Percentiles rank a stretch among this genome's conserved stretches.
Evolutionary conservation across 331 rosid genomes (phyloP).

Genomic region (Rhamnella rubrinervis): DNA sequence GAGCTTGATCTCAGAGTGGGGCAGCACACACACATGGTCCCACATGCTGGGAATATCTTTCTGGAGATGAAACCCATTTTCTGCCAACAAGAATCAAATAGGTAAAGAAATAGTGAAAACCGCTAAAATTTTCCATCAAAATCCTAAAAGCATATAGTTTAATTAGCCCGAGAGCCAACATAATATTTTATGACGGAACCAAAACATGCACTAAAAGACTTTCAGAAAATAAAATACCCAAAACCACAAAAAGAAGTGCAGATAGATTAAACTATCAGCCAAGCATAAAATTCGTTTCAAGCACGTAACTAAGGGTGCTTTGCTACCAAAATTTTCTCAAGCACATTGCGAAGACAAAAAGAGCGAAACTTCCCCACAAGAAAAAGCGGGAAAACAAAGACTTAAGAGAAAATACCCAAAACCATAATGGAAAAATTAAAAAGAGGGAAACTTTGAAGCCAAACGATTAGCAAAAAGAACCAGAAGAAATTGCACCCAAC

Average conservation of each 20-base stretch:
- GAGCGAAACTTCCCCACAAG: not conserved
- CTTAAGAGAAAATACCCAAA: not conserved
- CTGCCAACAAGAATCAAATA: slow-evolving; percentile 27
- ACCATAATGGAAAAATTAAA: not conserved
- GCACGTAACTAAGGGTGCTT: not conserved
- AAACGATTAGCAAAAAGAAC: slow-evolving; percentile 16
- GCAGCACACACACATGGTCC: slow-evolving; percentile 92
- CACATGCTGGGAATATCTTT: slow-evolving; percentile 96
- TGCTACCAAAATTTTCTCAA: not conserved
- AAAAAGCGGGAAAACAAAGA: not conserved
- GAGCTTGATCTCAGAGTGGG: slow-evolving; percentile 98
- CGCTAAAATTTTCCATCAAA: not conserved
- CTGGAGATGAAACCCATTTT: slow-evolving; percentile 91
- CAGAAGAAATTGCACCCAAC: not conserved
- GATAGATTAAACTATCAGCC: not conserved
- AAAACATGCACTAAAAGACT: not conserved
- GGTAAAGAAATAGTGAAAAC: slow-evolving; percentile 13
- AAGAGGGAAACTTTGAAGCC: slow-evolving; percentile 2
- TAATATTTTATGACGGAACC: slow-evolving; percentile 2
- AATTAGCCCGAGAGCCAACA: not conserved
- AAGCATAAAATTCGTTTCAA: not conserved
- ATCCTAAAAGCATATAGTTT: not conserved
- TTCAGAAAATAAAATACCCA: not conserved
- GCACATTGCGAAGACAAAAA: slow-evolving; percentile 4
- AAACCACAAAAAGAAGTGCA: not conserved